Base-by-base conservation (phyloP, 2,329 filamentous ascomycete genomes). In the Tolypocladium amazonense region DNA sequence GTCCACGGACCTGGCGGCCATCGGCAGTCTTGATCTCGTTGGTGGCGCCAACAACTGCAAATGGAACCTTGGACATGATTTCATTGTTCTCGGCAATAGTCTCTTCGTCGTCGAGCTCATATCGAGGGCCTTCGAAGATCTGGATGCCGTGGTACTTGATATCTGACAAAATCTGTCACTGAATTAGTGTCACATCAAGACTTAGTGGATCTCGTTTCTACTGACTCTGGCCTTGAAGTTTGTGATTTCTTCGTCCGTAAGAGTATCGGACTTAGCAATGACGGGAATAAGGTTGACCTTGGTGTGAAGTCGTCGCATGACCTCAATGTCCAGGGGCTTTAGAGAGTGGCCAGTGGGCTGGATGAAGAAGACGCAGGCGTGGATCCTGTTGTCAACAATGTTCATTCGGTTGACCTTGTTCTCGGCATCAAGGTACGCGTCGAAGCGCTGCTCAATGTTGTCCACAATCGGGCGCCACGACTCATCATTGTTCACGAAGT, bases 371-470 rank as follows among this genome's bases (percentile, higher is more conserved):
- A 99, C 94, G 71, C 95, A 97, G 60, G 94, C 94, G 71, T 99
- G 94, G 65, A 99, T 95, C 70, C 94, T 90, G 84, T 97, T 99
- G 80, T 99, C 94, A 64, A 99, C 89, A 76, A 97, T 97, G 84
- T 99, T 99, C 88, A 97, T 96, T 71, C 94, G 91, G 83, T 99
- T 99, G 75, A 99, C 92, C 86, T 97, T 99, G 87, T 99, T 99
- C 85, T 99, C 94, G 54, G 94, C 93, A 77, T 99, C 94, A 62
- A 99, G 84, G 77, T 97, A 99, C 58, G 94, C 92, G 77, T 99
- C 94, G 72, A 94, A 99, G 68, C 94, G 90, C 83, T 96, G 92
- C 83, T 99, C 94, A 71, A 99, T 97, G 83, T 97, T 97, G 82
- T 99, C 94, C 70, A 97, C 88, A 77, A 99, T 99, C 60, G 94